phyloP scores from a whole-genome alignment of 2,329 filamentous ascomycete species.

The Cercospora sp. region DNA sequence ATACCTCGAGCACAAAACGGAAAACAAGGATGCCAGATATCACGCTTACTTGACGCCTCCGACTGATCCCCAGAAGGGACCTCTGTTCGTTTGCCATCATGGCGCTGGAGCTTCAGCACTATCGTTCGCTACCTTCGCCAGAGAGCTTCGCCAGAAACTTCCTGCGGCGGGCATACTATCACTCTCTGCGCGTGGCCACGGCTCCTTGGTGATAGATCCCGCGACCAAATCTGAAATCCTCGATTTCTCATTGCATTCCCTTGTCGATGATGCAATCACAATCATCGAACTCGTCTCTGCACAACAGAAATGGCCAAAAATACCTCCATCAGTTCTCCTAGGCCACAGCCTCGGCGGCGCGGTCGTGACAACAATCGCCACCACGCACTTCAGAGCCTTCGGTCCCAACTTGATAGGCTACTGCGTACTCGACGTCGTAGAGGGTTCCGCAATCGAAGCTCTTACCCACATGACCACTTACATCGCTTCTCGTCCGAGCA shows the following conservation, averaged over 20 bases:
- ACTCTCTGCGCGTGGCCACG: constrained; percentile 84
- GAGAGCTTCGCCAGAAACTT: constrained; percentile 73
- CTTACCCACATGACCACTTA: constrained; percentile 93
- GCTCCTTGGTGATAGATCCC: constrained; percentile 60
- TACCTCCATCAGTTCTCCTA: constrained; percentile 78
- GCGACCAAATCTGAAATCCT: constrained; percentile 44
- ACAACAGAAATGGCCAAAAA: constrained; percentile 69
- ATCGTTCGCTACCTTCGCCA: constrained; percentile 80
- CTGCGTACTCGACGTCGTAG: constrained; percentile 90
- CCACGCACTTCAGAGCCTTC: constrained; percentile 54
- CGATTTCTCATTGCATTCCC: constrained; percentile 71
- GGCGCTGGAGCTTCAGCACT: constrained; percentile 91
- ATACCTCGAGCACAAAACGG: constrained; percentile 59
- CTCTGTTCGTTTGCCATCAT: constrained; percentile 91
- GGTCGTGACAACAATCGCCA: constrained; percentile 77
- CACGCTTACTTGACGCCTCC: constrained; percentile 90
- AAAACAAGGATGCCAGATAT: constrained; percentile 58
- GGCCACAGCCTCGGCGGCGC: constrained; percentile 93
- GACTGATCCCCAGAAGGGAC: constrained; percentile 59
- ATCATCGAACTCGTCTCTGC: constrained; percentile 66
- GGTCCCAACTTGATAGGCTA: constrained; percentile 75
- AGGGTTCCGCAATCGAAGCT: constrained; percentile 91
- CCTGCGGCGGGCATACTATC: constrained; percentile 82
- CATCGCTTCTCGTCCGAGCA: constrained; percentile 74
- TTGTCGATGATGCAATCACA: constrained; percentile 70